Evolutionary conservation across 768 basidiomycete genomes (phyloP), one percentile per base, ranked within the genome.

Genomic region (Psilocybe cyanescens): DNA sequence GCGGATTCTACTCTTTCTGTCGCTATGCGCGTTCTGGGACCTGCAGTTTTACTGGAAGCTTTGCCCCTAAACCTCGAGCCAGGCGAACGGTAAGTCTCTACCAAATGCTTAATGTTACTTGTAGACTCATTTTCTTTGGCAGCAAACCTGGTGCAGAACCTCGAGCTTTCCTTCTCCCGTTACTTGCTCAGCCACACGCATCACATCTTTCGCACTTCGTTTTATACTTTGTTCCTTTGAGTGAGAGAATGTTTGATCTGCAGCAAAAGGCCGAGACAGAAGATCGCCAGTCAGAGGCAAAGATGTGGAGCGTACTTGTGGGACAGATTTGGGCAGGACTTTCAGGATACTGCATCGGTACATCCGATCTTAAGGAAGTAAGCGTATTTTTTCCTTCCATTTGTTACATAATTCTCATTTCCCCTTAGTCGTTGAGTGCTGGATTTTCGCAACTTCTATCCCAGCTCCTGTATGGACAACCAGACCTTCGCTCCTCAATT

Each of bases 271-370:
- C 94, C 0, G 92, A 92, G 64, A 77, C 81, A 6, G 89, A 89
- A 57, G 86, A 84, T 11, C 86, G 88, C 39, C 83, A 83, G 54
- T 88, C 91, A 0, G 95, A 99, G 74, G 92, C 91, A 12, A 99
- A 99, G 75, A 89, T 99, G 39, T 99, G 95, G 94, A 91, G 87
- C 65, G 95, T 97, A 9, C 83, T 99, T 48, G 88, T 98, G 24
- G 88, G 90, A 8, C 97, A 99, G 74, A 86, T 97, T 17, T 99
- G 97, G 97, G 81, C 86, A 28, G 93, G 96, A 28, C 83, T 99
- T 44, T 86, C 87, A 5, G 95, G 95, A 1, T 99, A 99, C 76
- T 97, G 95, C 73, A 87, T 89, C 71, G 87, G 87, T 28, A 82
- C 92, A 11, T 68, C 80, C n/a, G 92, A 98, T 73, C 76, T 97